Conservation (phyloP, 306 rosid genomes). For the Rosa rugosa region DNA sequence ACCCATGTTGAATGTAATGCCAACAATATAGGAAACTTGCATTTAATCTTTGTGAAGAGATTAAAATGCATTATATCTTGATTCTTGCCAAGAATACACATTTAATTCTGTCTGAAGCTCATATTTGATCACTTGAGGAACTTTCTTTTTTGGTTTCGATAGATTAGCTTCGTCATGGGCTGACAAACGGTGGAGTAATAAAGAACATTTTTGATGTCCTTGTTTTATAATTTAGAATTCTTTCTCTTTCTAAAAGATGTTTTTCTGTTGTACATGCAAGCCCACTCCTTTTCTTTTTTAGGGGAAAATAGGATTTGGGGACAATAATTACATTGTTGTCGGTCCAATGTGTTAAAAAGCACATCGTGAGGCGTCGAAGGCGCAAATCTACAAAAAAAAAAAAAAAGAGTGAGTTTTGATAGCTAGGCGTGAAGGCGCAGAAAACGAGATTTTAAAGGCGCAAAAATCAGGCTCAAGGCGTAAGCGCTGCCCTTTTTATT, state of each 20-base stretch:
- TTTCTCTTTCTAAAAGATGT: not conserved
- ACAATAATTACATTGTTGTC: not conserved
- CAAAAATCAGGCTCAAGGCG: no score
- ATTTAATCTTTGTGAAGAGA: conserved; percentile 65
- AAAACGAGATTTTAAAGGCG: no score
- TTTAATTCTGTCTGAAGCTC: conserved; percentile 74
- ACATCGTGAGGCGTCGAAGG: no score
- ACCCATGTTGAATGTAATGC: conserved; percentile 31
- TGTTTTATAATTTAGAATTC: not conserved
- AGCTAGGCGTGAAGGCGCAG: no score
- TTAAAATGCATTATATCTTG: conserved; percentile 56
- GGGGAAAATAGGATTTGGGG: not conserved
- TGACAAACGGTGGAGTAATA: conserved; percentile 51
- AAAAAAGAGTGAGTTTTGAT: no score
- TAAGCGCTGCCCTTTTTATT: no score
- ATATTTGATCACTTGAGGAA: conserved; percentile 59
- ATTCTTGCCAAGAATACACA: conserved; percentile 56
- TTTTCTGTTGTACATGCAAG: not conserved
- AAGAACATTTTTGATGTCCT: conserved; percentile 35
- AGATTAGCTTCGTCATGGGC: conserved; percentile 99
- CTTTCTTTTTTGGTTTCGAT: conserved; percentile 74
- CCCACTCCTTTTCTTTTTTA: not conserved
- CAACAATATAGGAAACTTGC: conserved; percentile 47
- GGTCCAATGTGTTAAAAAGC: no score
- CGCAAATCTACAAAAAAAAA: no score